Conservation (phyloP, 768 basidiomycete genomes). For the Boletus rubroflammeus region DNA sequence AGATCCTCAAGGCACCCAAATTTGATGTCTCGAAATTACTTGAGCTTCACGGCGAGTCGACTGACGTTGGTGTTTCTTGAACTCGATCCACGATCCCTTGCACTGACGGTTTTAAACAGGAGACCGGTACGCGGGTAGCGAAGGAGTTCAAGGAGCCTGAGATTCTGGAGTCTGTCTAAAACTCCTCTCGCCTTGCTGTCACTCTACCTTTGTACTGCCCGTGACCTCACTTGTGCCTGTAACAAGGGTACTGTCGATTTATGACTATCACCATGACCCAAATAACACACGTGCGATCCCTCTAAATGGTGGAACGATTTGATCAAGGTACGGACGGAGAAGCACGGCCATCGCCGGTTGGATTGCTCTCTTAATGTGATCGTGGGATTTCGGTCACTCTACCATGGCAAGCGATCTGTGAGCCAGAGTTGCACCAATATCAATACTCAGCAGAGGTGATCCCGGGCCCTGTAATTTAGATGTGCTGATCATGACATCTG, state of each 20-base stretch:
- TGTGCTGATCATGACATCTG: no score
- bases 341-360: not conserved
- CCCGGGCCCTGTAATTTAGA: no score
- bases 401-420: no score
- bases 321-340: not conserved
- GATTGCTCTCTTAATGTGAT: not conserved
- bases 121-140: slow-evolving; percentile 89
- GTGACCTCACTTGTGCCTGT: slow-evolving; percentile 33
- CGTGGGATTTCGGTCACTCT: no score
- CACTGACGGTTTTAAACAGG: slow-evolving; percentile 43
- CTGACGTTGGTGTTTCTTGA: slow-evolving; percentile 59
- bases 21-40: slow-evolving; percentile 94
- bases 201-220: slow-evolving; percentile 38
- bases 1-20: slow-evolving; percentile 98
- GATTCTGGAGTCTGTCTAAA: slow-evolving; percentile 87
- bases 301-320: no score
- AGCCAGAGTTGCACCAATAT: no score
- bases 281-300: not conserved
- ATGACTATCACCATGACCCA: slow-evolving; percentile 29
- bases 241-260: slow-evolving; percentile 37
- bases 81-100: not conserved
- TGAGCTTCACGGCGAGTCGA: slow-evolving; percentile 94
- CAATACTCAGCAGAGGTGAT: no score
- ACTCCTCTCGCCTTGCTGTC: slow-evolving; percentile 29
- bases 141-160: slow-evolving; percentile 99